Evolutionary conservation across 1,139 yeast species (phyloP).

Genomic region (Pneumocystis murina): DNA sequence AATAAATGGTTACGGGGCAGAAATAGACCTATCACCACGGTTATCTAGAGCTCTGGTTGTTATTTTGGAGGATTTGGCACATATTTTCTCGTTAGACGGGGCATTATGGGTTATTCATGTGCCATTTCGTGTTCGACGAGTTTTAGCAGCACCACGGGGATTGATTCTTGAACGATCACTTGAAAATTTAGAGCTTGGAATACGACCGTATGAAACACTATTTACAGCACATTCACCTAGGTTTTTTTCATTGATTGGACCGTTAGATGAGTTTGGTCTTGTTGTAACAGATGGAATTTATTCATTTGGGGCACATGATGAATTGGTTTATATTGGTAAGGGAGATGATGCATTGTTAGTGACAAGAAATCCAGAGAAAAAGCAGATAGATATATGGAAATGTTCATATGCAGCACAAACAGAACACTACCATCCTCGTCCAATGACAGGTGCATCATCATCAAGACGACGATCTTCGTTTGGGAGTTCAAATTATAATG

Average conservation of each 20-base stretch:
- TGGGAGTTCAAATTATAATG: conserved; percentile 16
- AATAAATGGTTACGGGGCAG: neutral
- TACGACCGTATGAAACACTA: conserved; percentile 5
- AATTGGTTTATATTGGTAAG: conserved; percentile 25
- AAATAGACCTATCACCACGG: neutral
- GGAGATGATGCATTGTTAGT: neutral
- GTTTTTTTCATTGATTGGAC: conserved; percentile 52
- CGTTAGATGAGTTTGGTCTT: conserved; percentile 51
- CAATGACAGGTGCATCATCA: conserved; percentile 11
- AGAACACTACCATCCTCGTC: conserved; percentile 9
- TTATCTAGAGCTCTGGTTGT: conserved; percentile 19
- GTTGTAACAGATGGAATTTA: conserved; percentile 46
- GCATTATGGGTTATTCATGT: conserved; percentile 37
- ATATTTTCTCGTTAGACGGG: conserved; percentile 46
- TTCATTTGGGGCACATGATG: conserved; percentile 45
- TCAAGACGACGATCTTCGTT: conserved; percentile 15
- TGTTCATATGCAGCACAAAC: conserved; percentile 10
- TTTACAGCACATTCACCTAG: conserved; percentile 21
- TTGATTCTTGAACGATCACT: conserved; percentile 40
- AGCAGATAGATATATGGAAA: conserved; percentile 2
- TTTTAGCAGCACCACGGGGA: conserved; percentile 49
- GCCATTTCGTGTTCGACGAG: conserved; percentile 45
- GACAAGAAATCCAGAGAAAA: neutral
- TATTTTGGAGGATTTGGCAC: conserved; percentile 20
- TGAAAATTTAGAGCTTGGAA: conserved; percentile 7